Base-by-base conservation (phyloP, 805 yeast species). In the Saccharomycopsis guyanensis region DNA sequence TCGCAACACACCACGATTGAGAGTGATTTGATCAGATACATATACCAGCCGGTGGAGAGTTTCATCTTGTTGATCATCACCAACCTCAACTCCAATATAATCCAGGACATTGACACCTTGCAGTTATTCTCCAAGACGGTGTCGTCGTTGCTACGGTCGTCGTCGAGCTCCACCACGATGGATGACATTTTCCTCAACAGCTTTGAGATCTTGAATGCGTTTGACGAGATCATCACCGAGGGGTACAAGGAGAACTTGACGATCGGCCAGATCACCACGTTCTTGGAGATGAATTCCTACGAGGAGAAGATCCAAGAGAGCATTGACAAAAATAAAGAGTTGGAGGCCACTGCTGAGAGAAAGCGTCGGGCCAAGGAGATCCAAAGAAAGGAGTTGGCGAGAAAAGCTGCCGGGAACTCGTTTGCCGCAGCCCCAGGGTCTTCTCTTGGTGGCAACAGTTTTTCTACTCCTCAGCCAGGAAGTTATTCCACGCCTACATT, bases 301-400 rank as follows among this genome's bases (percentile, higher is more conserved):
- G 98, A 93, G 67, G 99, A 93, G 68, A 91, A 86, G 71, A 91
- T 94, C 60, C 97, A 93, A 71, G 97, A 93, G 63, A 89, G 93
- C 62, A 93, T 93, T 58, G 97, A 87, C 67, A 80, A 89, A 64
- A 93, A 93, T 71, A 93, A 93, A 68, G 98, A 93, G 68, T 69
- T 86, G 58, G 98, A 91, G 66, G 98, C 98, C 35, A 81, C 86
- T 46, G 98, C 93, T 67, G 96, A 91, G 66, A 82, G 97, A 66
- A 91, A 91, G 69, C 84, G 94, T 66, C 81, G 86, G 62, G 97
- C 97, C 42, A 86, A 84, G 64, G 94, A 85, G 60, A 82, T 85
- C 52, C 94, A 87, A 62, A 74, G 86, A 62, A 82, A 76, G 58
- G 93, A 84, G 62, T 73, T 77, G 70, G 80, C 80, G 44, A 75